Evolutionary conservation across 495 filamentous ascomycete species (phyloP).

Genomic region (Jackrogersella minutella): DNA sequence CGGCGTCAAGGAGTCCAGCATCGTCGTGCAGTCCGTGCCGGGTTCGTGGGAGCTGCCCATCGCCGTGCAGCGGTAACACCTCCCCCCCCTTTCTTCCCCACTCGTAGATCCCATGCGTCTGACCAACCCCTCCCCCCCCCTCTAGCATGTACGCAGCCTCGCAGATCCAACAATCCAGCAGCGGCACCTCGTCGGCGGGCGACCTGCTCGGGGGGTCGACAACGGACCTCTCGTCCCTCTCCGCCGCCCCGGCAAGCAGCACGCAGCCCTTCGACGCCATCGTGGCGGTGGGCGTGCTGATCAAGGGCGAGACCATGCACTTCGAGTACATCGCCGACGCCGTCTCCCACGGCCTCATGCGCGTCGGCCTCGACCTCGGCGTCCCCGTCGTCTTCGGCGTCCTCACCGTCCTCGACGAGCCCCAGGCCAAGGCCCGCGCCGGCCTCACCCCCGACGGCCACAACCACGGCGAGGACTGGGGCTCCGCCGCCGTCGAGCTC

Average conservation of each 20-base stretch:
- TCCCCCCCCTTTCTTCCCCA: neutral
- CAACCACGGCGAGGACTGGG: slow-evolving; percentile 92
- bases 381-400: slow-evolving; percentile 93
- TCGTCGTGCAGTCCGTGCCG: slow-evolving; percentile 86
- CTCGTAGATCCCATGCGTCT: neutral
- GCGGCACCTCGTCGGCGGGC: slow-evolving; percentile 70
- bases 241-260: slow-evolving; percentile 38
- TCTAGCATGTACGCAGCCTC: slow-evolving; percentile 85
- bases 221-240: slow-evolving; percentile 62
- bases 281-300: slow-evolving; percentile 93
- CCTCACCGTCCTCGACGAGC: slow-evolving; percentile 85
- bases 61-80: slow-evolving; percentile 76
- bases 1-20: slow-evolving; percentile 87
- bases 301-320: slow-evolving; percentile 98
- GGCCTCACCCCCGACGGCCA: slow-evolving; percentile 72
- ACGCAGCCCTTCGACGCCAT: slow-evolving; percentile 84
- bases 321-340: slow-evolving; percentile 98
- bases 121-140: neutral
- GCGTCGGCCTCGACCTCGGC: slow-evolving; percentile 85
- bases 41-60: slow-evolving; percentile 93
- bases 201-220: slow-evolving; percentile 79
- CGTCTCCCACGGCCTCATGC: slow-evolving; percentile 90
- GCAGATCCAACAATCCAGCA: slow-evolving; percentile 78
- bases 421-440: slow-evolving; percentile 87
- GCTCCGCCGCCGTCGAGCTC: slow-evolving; percentile 77